phyloP scores from a whole-genome alignment of 2,329 filamentous ascomycete genomes.

The Tolypocladium album region DNA sequence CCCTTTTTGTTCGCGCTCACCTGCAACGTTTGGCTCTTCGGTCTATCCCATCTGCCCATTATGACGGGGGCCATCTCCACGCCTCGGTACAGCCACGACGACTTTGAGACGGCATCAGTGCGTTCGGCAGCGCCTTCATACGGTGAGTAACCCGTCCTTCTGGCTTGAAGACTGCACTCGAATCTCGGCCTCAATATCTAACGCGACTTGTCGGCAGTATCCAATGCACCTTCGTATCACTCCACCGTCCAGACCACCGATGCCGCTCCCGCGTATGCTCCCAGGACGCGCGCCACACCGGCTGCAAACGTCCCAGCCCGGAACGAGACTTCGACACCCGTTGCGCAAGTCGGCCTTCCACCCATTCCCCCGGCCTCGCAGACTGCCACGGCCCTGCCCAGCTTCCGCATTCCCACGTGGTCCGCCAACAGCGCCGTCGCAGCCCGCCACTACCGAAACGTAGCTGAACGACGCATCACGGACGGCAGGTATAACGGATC shows the following conservation, averaged over 20 bases:
- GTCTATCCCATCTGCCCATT: conserved; percentile 8
- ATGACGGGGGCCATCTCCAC: conserved; percentile 20
- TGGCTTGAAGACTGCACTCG: background rate
- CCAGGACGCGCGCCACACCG: conserved; percentile 12
- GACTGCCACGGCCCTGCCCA: conserved; percentile 31
- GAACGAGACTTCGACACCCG: conserved; percentile 14
- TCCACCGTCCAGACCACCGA: conserved; percentile 39
- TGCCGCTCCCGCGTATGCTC: conserved; percentile 40
- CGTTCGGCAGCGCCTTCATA: conserved; percentile 60
- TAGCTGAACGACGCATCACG: conserved; percentile 50
- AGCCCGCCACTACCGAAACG: conserved; percentile 50
- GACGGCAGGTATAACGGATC: conserved; percentile 24
- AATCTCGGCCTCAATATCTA: background rate
- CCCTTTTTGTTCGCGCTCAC: conserved; percentile 8
- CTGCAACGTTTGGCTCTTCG: background rate
- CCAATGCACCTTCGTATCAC: conserved; percentile 55
- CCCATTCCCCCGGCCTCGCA: conserved; percentile 32
- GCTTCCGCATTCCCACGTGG: conserved; percentile 50
- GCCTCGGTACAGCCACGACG: conserved; percentile 32
- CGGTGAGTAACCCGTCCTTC: conserved; percentile 28
- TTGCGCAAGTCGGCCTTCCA: conserved; percentile 34
- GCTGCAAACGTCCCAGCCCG: conserved; percentile 4
- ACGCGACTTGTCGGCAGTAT: conserved; percentile 29
- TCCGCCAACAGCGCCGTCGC: conserved; percentile 42
- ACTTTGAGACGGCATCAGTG: conserved; percentile 58